Conservation (phyloP, 202 grass and related monocot genomes). For the Schoenoplectus tabernaemontani region DNA sequence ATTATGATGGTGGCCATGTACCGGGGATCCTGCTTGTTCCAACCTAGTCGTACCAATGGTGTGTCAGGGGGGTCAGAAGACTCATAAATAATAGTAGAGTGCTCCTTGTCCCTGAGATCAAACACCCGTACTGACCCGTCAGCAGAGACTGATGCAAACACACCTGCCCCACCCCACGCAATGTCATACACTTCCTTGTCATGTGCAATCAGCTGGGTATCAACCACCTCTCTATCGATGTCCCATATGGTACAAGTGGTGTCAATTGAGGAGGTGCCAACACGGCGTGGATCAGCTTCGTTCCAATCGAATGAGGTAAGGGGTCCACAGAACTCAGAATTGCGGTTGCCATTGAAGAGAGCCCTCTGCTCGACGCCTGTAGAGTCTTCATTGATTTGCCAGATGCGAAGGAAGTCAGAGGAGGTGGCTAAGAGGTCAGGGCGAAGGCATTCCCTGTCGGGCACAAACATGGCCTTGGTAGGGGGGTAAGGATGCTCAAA, state of each 20-base stretch:
- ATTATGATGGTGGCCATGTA: conserved; percentile 99
- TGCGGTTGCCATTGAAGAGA: conserved; percentile 74
- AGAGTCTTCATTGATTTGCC: conserved; percentile 48
- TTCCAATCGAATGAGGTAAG: conserved; percentile 99
- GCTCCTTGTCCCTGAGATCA: conserved; percentile 94
- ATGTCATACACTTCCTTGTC: conserved; percentile 98
- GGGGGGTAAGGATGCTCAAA: conserved; percentile 82
- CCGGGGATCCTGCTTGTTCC: conserved; percentile 98
- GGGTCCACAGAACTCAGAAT: conserved; percentile 78
- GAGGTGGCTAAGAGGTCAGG: conserved; percentile 93
- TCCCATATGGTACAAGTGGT: conserved; percentile 94
- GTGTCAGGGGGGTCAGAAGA: conserved; percentile 34
- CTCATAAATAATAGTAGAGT: conserved; percentile 96
- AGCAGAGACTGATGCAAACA: conserved; percentile 85
- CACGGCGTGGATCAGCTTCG: conserved; percentile 72
- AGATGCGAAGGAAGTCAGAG: conserved; percentile 92
- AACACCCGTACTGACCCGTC: conserved; percentile 91
- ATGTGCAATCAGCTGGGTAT: conserved; percentile 93
- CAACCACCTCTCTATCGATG: conserved; percentile 73
- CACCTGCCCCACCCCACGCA: conserved; percentile 80
- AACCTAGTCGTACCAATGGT: conserved; percentile 68
- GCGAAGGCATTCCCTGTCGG: conserved; percentile 58
- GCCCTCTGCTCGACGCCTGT: conserved; percentile 45
- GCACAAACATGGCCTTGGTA: conserved; percentile 89
- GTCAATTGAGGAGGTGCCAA: conserved; percentile 78